These are phyloP conservation scores for Mediolabrus comicus DNA, from an alignment of 108 stramenopile species.

Conservation along the genomic window DNA sequence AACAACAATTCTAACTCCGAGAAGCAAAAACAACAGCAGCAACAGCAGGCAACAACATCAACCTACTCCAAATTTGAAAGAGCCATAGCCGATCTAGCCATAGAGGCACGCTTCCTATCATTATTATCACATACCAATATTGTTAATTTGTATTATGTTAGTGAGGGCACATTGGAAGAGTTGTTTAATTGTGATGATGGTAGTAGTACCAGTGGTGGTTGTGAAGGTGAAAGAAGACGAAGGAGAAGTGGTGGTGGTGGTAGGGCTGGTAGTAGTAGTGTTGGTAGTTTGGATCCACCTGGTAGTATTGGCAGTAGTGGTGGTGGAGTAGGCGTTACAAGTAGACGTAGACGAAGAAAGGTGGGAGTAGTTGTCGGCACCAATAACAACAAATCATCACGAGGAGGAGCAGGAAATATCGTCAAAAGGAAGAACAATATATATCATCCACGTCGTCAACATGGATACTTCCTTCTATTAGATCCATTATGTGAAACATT, in stretches of 20 bases:
- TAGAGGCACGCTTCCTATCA: slow-evolving; percentile 26
- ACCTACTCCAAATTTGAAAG: slow-evolving; percentile 8
- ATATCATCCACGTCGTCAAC: slow-evolving; percentile 1
- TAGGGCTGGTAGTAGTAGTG: too few species aligned
- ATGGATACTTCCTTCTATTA: slow-evolving; percentile 27
- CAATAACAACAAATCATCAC: too few species aligned
- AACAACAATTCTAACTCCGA: too few species aligned
- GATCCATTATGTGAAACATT: slow-evolving; percentile 33
- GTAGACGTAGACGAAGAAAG: too few species aligned
- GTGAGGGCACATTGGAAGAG: slow-evolving; percentile 10
- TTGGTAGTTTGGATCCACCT: too few species aligned
- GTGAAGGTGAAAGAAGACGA: neutral
- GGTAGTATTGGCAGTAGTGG: too few species aligned
- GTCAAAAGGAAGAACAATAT: neutral
- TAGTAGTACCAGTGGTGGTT: neutral
- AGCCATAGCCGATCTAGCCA: slow-evolving; percentile 36
- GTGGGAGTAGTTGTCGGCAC: neutral
- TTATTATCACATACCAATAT: slow-evolving; percentile 28
- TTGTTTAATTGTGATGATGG: slow-evolving; percentile 18
- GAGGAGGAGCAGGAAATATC: neutral
- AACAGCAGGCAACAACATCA: neutral
- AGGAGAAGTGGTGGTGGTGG: neutral
- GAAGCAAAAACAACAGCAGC: too few species aligned
- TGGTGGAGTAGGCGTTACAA: neutral
- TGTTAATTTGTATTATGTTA: slow-evolving; percentile 11